Evolutionary conservation across 345 rosid species (phyloP), one percentile per base, ranked within the genome.

Genomic region (Aquilaria malaccensis): DNA sequence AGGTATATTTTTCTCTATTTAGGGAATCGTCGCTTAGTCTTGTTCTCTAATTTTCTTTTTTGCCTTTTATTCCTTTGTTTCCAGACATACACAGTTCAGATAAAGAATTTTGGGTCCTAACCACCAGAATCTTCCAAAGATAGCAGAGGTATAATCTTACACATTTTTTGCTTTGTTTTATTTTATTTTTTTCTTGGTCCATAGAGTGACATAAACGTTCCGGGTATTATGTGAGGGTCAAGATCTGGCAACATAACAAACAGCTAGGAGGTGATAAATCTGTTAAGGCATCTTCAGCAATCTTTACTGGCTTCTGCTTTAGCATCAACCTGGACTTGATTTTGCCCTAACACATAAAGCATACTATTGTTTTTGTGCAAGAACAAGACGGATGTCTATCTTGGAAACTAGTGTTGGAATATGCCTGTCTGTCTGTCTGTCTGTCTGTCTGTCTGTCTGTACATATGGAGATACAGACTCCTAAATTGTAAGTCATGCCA

Each of bases 251-350:
- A 83, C 87, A 0, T 88, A 85, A 47, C 82, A 83, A 74, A 90
- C 97, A 11, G 63, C 73, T 61, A 74, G 83, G 61, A 61, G 92
- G 60, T 90, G 97, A 76, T 85, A 22, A 80, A 72, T 70, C 75
- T 90, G 51, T 73, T 90, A 60, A 85, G 89, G 71, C 93, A 87
- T 72, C 92, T 90, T 49, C 93, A 90, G 78, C 95, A 85, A 64
- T 80, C 93, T 2, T 66, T 90, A 64, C 91, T 93, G 7, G 89
- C 97, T 0, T 77, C 88, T 45, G 79, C 87, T 4, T 72, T 87
- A 22, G 97, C 97, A 59, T 81, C 93, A 1, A 87, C 97, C 3
- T 82, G 90, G 92, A 82, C 95, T 33, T 74, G 84, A 22, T 22
- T 22, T 22, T 22, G 22, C 22, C 22, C 22, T 22, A 22, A 22